Evolutionary conservation across 768 basidiomycete genomes (phyloP).

Genomic region (Mycena filopes): DNA sequence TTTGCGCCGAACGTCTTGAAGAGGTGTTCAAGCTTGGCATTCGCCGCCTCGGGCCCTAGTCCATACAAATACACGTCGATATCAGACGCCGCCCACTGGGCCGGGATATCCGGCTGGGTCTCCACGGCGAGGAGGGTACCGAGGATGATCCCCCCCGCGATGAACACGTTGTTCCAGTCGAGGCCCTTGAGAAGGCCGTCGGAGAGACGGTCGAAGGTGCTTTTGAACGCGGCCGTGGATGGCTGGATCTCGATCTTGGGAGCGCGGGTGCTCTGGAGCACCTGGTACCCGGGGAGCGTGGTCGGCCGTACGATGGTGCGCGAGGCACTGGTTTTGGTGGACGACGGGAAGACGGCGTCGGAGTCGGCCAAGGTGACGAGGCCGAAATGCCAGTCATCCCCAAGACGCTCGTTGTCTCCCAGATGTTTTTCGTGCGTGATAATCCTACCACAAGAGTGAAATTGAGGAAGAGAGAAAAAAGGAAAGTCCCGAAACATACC

Average conservation of each 20-base stretch:
- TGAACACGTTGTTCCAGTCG: too few species aligned
- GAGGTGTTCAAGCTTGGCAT: too few species aligned
- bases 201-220: too few species aligned
- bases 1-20: too few species aligned
- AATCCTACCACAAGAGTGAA: neutral
- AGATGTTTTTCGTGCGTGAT: conserved; percentile 10
- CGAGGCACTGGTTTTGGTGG: neutral
- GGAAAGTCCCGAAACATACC: neutral
- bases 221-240: too few species aligned
- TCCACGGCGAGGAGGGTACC: too few species aligned
- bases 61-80: too few species aligned
- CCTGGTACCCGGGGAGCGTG: neutral
- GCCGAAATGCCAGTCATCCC: neutral
- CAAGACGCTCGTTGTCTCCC: conserved; percentile 3
- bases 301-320: neutral
- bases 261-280: conserved; percentile 1
- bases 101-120: too few species aligned
- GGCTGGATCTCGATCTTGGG: neutral
- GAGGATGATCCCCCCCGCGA: too few species aligned
- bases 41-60: too few species aligned
- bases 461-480: neutral
- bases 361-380: conserved; percentile 11
- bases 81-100: too few species aligned
- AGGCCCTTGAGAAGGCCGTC: too few species aligned
- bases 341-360: conserved; percentile 4